These are phyloP conservation scores for Albugo candida DNA, from an alignment of 352 stramenopile genomes.

Conservation along the genomic window DNA sequence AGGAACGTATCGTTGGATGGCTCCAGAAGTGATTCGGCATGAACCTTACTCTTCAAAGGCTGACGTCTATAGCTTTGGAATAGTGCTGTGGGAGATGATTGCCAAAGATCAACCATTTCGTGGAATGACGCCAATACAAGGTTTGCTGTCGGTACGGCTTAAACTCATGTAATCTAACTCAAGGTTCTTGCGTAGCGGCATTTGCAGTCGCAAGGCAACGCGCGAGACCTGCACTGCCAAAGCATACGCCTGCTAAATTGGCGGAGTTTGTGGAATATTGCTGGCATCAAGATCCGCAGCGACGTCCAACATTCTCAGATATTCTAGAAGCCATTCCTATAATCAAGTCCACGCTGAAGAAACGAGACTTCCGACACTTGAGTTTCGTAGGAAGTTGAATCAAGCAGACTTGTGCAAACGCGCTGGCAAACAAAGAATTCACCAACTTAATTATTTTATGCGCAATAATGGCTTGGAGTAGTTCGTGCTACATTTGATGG, in stretches of 20 bases:
- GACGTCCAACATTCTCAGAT: slow-evolving; percentile 47
- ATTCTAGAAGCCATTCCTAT: slow-evolving; percentile 60
- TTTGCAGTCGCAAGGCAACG: slow-evolving; percentile 71
- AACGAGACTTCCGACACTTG: slow-evolving; percentile 75
- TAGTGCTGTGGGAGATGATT: slow-evolving; percentile 76
- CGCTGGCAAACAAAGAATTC: too few relatives aligned
- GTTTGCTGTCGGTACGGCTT: slow-evolving; percentile 5
- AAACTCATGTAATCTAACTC: slow-evolving; percentile 2
- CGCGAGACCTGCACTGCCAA: slow-evolving; percentile 66
- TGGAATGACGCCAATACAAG: slow-evolving; percentile 68
- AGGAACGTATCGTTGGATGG: slow-evolving; percentile 89
- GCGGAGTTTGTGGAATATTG: slow-evolving; percentile 64
- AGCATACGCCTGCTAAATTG: slow-evolving; percentile 66
- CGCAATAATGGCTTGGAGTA: too few relatives aligned
- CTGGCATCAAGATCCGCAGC: slow-evolving; percentile 62
- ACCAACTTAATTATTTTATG: too few relatives aligned
- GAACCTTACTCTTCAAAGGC: slow-evolving; percentile 88
- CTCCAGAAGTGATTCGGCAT: slow-evolving; percentile 85
- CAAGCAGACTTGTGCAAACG: too few relatives aligned
- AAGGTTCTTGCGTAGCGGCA: slow-evolving; percentile 19
- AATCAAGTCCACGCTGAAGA: slow-evolving; percentile 66
- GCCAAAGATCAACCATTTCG: slow-evolving; percentile 70
- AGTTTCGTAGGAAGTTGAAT: slow-evolving; percentile 16
- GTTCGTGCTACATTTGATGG: too few relatives aligned
- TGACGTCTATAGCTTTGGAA: slow-evolving; percentile 89